Base-by-base conservation (phyloP, 2,329 filamentous ascomycete genomes). In the Paecilomyces variotii region DNA sequence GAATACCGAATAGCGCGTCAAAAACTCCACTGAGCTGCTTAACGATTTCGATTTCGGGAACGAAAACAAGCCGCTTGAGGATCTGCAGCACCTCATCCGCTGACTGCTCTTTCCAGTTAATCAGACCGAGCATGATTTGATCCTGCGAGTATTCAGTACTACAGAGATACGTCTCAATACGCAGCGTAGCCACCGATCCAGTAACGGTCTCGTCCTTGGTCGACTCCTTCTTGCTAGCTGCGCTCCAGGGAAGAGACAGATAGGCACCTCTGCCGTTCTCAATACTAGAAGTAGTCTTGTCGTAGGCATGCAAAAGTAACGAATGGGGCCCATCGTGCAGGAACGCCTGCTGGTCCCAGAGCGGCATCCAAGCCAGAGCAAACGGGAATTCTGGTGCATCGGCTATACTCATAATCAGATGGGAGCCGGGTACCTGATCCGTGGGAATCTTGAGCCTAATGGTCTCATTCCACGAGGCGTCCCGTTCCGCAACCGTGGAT, bases 101-200 rank as follows among this genome's bases (percentile, higher is more conserved):
- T 0, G 87, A 80, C 49, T 87, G 82, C 11, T 93, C 88, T 68
- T 86, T 90, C 94, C 94, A 97, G 65, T 87, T 90, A 34, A 97
- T 76, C 27, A 99, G 79, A 14, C 90, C 89, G 19, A 97, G 78
- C 10, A 99, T 83, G 14, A 88, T 85, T 58, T 92, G 88, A 70
- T 99, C 92, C 70, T 99, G 94, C 0, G 93, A 97, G 70, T 96
- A 96, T 60, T 87, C 85, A 0, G 94, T 99, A 75, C 94, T 97
- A 80, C 92, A 97, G 5, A 99, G 84, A 67, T 90, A 95, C 0
- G 92, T 96, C 60, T 89, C 84, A 10, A 96, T 77, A 11, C 86
- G 84, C 34, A 99, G 76, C n/a, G 86, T 84, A 2, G 93, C 91
- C 64, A 96, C 82, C 2, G 89, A 87, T 0, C 90, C 90, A 4